These are phyloP conservation scores for Annulohypoxylon nitens DNA, from an alignment of 495 filamentous ascomycete genomes.

Conservation along the genomic window DNA sequence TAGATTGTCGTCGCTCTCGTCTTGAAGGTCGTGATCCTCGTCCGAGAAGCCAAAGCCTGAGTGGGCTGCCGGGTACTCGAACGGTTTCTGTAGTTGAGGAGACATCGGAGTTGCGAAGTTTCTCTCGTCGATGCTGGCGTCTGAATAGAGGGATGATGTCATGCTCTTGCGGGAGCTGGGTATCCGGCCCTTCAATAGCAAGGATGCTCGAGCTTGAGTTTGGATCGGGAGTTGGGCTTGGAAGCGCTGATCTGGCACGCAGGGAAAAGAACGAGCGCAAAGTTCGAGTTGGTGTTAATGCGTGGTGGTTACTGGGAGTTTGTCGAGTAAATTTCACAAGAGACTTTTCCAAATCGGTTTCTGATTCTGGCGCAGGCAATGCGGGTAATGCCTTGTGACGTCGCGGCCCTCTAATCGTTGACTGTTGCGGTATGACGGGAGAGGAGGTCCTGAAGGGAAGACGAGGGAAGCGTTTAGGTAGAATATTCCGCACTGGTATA, in stretches of 20 bases:
- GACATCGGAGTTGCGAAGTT: slow-evolving; percentile 72
- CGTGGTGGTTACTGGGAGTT: slow-evolving; percentile 18
- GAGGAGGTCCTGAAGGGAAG: slow-evolving; percentile 33
- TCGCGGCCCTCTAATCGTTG: slow-evolving; percentile 34
- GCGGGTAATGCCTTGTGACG: slow-evolving; percentile 43
- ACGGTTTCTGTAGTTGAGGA: slow-evolving; percentile 58
- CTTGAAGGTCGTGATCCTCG: slow-evolving; percentile 63
- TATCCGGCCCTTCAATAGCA: slow-evolving; percentile 15
- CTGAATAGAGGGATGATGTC: slow-evolving; percentile 45
- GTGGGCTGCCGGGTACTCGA: slow-evolving; percentile 77
- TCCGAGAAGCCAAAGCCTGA: slow-evolving; percentile 77
- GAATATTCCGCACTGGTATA: slow-evolving; percentile 45
- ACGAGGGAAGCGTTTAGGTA: slow-evolving; percentile 41
- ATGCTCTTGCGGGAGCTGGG: slow-evolving; percentile 31
- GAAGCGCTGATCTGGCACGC: slow-evolving; percentile 41
- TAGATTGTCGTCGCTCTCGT: slow-evolving; percentile 63
- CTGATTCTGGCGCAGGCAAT: slow-evolving; percentile 44
- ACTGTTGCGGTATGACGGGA: slow-evolving; percentile 17
- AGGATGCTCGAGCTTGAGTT: slow-evolving; percentile 8
- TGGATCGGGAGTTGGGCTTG: slow-evolving; percentile 20
- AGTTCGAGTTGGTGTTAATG: slow-evolving; percentile 35
- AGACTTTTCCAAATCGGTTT: slow-evolving; percentile 53
- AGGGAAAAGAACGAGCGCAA: slow-evolving; percentile 51
- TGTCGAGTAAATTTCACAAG: slow-evolving; percentile 39
- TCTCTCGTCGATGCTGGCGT: slow-evolving; percentile 50